phyloP scores from a whole-genome alignment of 2,329 filamentous ascomycete genomes.

The Aspergillus phoenicis region DNA sequence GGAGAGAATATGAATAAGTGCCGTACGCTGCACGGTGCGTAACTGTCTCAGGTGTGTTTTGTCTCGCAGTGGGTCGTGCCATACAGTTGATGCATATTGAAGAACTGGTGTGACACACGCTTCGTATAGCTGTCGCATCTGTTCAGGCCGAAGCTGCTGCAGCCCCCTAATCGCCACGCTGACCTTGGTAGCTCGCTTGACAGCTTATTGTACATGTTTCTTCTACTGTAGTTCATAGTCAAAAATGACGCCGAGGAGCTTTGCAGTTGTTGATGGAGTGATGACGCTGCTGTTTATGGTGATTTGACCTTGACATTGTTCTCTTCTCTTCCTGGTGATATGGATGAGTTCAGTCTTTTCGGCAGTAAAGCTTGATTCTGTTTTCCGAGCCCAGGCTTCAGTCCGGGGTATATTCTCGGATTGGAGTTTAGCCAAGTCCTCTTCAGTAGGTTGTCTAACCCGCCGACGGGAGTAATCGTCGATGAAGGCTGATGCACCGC shows the following conservation, averaged over 20 bases:
- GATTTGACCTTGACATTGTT: conserved; percentile 20
- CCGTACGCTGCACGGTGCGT: too few species aligned
- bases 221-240: conserved; percentile 28
- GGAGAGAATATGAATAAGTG: too few species aligned
- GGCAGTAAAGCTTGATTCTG: conserved; percentile 29
- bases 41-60: conserved; percentile 20
- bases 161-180: conserved; percentile 22
- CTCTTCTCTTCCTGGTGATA: conserved; percentile 27
- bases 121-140: conserved; percentile 31
- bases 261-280: conserved; percentile 21
- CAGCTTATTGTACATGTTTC: conserved; percentile 25
- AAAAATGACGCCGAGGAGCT: conserved; percentile 31
- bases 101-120: conserved; percentile 25
- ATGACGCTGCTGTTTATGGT: conserved; percentile 22
- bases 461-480: conserved; percentile 31
- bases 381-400: conserved; percentile 23
- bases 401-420: conserved; percentile 31
- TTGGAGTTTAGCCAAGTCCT: conserved; percentile 26
- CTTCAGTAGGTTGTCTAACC: conserved; percentile 22
- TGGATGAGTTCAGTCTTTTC: conserved; percentile 37
- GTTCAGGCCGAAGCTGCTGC: conserved; percentile 22
- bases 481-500: conserved; percentile 35
- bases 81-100: conserved; percentile 28
- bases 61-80: conserved; percentile 24
- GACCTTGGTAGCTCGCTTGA: conserved; percentile 22